Percentiles rank a stretch among this genome's conserved stretches.
Evolutionary conservation across 2,329 filamentous ascomycete genomes (phyloP).

Genomic region (Drechslerella dactyloides): DNA sequence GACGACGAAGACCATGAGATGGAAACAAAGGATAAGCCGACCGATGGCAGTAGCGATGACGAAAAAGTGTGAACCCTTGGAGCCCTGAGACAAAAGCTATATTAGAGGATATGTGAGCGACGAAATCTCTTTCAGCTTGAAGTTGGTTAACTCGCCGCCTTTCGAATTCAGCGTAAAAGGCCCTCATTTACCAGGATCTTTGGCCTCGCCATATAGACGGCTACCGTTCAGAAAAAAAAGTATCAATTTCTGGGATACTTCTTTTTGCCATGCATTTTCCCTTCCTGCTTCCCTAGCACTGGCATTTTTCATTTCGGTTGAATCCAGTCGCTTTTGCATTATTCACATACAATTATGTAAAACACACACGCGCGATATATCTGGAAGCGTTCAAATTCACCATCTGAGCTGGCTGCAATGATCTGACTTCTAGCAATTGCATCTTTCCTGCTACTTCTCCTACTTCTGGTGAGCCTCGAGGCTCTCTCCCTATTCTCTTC

Average conservation of each 20-base stretch:
- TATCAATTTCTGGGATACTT: background rate
- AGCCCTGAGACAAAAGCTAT: conserved; percentile 37
- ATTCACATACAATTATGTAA: conserved; percentile 1
- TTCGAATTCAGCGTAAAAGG: conserved; percentile 44
- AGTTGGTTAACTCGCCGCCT: conserved; percentile 39
- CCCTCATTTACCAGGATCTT: conserved; percentile 44
- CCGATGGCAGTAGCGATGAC: conserved; percentile 34
- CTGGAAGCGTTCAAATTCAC: background rate
- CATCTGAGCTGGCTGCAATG: background rate
- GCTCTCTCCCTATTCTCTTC: conserved; percentile 14
- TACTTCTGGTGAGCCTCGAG: conserved; percentile 13
- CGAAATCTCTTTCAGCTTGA: conserved; percentile 31
- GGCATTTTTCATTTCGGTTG: conserved; percentile 1
- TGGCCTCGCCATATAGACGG: conserved; percentile 41
- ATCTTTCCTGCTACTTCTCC: conserved; percentile 1
- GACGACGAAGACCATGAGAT: conserved; percentile 54
- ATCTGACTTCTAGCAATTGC: background rate
- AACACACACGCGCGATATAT: conserved; percentile 1
- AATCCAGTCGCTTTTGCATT: background rate
- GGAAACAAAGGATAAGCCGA: conserved; percentile 45
- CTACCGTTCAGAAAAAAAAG: conserved; percentile 23
- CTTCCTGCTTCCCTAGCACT: background rate
- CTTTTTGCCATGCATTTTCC: conserved; percentile 8
- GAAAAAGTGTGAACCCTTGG: conserved; percentile 50
- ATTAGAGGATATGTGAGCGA: conserved; percentile 48